Evolutionary conservation across 2,329 filamentous ascomycete species (phyloP), one percentile per base, ranked within the genome.

Genomic region (Aspergillaceae sp.): DNA sequence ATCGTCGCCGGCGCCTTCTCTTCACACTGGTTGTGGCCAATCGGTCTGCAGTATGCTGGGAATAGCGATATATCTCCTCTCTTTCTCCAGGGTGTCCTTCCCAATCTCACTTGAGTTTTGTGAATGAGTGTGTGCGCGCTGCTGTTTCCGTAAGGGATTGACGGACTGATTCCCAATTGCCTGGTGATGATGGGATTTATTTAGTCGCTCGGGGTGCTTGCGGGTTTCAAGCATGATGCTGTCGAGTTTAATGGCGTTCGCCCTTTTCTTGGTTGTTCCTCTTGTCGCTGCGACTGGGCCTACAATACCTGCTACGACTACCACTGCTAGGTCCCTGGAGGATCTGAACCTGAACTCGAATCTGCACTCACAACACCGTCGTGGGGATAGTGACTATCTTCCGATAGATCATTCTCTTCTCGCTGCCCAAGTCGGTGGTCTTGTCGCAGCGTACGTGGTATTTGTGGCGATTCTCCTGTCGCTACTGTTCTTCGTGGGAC

Each of bases 401-500:
- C 49, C n/a, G 51, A 45, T 80, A 56, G 75, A 89, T 62, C 71
- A 71, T 52, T 68, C 75, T 11, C 80, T 84, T 46, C 78, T 96
- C 26, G 87, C 89, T 11, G 83, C 81, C 48, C 84, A 96, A 66
- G 83, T 96, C 56, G 84, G 86, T 52, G 87, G 83, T 54, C 86
- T 97, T 49, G 77, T 91, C 48, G 88, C 83, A 50, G 83, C 86
- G 48, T 96, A 96, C 79, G 76, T 90, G 48, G 66, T 87, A 50
- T 86, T 82, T 33, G 76, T 94, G 60, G 74, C 88, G 58, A 67
- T 92, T 57, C 80, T 92, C 57, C 83, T 87, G 56, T 72, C 80
- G 32, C 70, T 79, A 41, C 71, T 89, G 5, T 71, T 88, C 37
- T 64, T 78, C 26, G 73, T 88, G 64, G 65, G 81, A 65, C 63